phyloP scores from a whole-genome alignment of 176 grass and related monocot species.

The Oryza coarctata region DNA sequence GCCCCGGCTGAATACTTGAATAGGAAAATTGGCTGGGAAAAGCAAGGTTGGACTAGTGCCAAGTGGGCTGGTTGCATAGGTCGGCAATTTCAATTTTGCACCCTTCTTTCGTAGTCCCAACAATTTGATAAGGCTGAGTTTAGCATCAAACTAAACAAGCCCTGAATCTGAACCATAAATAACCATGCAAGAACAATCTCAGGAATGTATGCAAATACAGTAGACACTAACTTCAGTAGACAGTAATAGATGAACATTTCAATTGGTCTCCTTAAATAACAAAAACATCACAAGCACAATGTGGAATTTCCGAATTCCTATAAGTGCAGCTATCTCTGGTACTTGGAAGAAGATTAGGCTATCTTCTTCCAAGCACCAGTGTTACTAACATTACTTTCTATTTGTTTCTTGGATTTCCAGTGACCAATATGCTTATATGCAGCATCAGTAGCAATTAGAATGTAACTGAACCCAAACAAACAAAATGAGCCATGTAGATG shows the following conservation, averaged over 20 bases:
- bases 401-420: neutral
- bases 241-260: neutral
- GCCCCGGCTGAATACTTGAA: neutral
- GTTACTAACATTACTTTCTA: neutral
- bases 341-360: too few species aligned
- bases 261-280: neutral
- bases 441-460: neutral
- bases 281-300: slow-evolving; percentile 7
- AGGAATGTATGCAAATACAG: too few species aligned
- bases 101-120: neutral
- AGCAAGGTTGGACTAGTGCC: neutral
- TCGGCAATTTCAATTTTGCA: neutral
- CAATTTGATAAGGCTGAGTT: neutral
- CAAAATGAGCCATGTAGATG: neutral
- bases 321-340: neutral
- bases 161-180: neutral
- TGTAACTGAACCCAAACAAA: neutral
- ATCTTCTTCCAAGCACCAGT: neutral
- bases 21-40: neutral
- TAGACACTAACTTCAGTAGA: neutral
- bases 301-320: neutral
- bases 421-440: neutral
- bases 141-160: neutral
- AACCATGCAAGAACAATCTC: neutral
- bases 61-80: neutral